A percentile compares a stretch with the other conserved stretches of the same genome.
Evolutionary conservation across 2,329 filamentous ascomycete species (phyloP).

Genomic region (Colletotrichum chrysophilum): DNA sequence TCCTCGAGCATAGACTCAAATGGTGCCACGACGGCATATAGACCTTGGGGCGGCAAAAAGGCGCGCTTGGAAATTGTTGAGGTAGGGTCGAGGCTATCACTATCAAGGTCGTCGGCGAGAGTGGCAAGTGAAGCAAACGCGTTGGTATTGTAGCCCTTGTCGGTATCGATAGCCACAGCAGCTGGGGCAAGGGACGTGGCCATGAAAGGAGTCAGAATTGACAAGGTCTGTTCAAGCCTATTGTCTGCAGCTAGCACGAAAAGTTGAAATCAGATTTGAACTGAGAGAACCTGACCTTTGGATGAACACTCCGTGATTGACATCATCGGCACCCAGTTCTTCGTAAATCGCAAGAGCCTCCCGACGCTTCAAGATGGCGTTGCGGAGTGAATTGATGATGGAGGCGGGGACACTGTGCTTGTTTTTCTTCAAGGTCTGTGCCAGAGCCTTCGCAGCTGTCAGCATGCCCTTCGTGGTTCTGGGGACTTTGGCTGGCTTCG

Average conservation of each 20-base stretch:
- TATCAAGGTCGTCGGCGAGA: rapidly evolving
- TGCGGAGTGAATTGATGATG: not conserved
- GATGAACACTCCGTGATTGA: not conserved
- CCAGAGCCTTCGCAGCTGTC: not conserved
- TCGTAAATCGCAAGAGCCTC: not conserved
- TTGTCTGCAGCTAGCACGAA: rapidly evolving
- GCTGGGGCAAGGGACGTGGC: not conserved
- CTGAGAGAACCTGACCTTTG: not conserved
- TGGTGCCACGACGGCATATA: too few species aligned
- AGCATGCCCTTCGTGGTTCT: not conserved
- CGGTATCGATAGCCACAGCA: not conserved
- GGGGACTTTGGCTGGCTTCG: not conserved
- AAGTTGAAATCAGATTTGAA: not conserved
- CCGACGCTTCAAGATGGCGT: not conserved
- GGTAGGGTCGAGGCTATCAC: too few species aligned
- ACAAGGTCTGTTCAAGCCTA: not conserved
- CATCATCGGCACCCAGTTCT: not conserved
- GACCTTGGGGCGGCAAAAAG: too few species aligned
- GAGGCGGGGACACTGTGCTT: not conserved
- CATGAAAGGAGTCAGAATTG: not conserved
- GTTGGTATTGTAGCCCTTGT: rapidly evolving
- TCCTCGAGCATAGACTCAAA: not conserved
- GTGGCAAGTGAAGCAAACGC: not conserved
- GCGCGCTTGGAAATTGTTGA: too few species aligned
- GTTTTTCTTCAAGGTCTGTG: rapidly evolving